These are phyloP conservation scores for Oryza meyeriana DNA, from an alignment of 176 grass and related monocot genomes.

Conservation along the genomic window DNA sequence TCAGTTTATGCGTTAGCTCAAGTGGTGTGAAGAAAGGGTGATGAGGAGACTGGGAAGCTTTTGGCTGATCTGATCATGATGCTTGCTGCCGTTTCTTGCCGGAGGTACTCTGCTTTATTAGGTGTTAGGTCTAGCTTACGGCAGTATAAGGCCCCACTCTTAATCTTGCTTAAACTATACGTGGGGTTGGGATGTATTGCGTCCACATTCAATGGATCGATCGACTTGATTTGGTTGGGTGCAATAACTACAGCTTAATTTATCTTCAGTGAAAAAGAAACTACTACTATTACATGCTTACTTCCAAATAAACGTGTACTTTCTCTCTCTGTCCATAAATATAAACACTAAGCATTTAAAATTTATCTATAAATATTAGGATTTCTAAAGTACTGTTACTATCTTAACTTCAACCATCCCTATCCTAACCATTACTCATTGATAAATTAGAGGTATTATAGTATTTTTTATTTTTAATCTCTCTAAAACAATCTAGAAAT, in stretches of 20 bases:
- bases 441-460: no score
- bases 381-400: no score
- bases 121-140: not conserved
- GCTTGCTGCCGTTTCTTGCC: not conserved
- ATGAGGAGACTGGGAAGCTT: not conserved
- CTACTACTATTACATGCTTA: no score
- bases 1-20: not conserved
- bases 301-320: no score
- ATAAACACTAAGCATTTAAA: no score
- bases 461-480: no score
- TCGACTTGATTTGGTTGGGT: not conserved
- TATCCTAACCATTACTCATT: no score
- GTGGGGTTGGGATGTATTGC: not conserved
- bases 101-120: slow-evolving; percentile 18
- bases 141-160: not conserved
- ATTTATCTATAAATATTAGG: no score
- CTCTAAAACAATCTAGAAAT: no score
- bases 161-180: not conserved
- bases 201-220: slow-evolving; percentile 37
- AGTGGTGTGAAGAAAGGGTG: not conserved
- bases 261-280: not conserved
- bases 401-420: no score
- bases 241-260: not conserved
- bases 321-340: no score
- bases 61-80: not conserved